Evolutionary conservation across 768 basidiomycete genomes (phyloP), one percentile per base, ranked within the genome.

Genomic region (Rhizopogon sp.): DNA sequence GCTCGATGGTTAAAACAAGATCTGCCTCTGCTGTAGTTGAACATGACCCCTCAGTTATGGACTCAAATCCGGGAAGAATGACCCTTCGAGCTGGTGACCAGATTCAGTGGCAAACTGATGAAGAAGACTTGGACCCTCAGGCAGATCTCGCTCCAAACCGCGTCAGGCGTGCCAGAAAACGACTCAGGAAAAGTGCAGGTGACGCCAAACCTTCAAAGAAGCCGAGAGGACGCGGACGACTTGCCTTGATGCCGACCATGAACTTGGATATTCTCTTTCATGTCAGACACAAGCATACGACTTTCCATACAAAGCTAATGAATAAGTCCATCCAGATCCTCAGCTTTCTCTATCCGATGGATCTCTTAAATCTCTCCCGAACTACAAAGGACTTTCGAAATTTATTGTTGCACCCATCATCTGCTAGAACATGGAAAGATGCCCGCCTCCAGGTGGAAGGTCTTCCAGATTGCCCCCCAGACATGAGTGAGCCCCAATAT

Each of bases 401-500:
- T 2, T 65, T 76, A 7, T 60, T 79, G 28, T 56, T 72, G 51
- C 56, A 58, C 8, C 60, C 59, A 16, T 44, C 53, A 3, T 58
- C 66, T 3, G 58, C 60, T 0, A 39, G 54, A 11, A 55, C 75
- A 0, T 79, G 77, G 77, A 68, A 68, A 57, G 58, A 63, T n/a
- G 68, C 72, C 2, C 70, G 77, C n/a, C 56, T 46, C 10, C 68
- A 68, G 44, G 61, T 75, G 8, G 51, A 60, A 31, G 71, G 66
- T 14, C 62, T 79, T 5, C 80, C 80, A 1, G 53, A 65, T 6
- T 76, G 76, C 52, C 80, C 79, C 0, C 43, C 53, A 3, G 79
- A 81, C 60, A 60, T 81, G 52, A 69, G 61, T 16, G 79, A 81
- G 56, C 70, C 69, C 0, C 70, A 76, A 52, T 80, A 76, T 55